Evolutionary conservation across 768 basidiomycete species (phyloP).

Genomic region (Leccinum subgranulosum): DNA sequence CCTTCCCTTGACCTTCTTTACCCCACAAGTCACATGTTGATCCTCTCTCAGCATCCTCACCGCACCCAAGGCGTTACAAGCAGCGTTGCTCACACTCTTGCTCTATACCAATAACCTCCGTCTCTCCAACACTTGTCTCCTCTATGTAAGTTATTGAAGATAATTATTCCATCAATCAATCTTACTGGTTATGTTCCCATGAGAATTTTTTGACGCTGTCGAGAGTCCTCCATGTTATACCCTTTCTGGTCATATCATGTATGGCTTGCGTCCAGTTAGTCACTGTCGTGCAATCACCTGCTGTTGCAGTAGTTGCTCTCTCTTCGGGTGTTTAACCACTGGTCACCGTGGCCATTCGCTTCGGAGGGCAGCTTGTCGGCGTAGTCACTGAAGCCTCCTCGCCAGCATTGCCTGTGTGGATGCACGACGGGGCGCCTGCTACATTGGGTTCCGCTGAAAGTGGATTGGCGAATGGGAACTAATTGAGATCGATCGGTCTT

Average conservation of each 20-base stretch:
- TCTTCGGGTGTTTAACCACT: constrained; percentile 12
- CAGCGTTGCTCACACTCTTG: constrained; percentile 13
- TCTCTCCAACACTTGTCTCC: background rate
- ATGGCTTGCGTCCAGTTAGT: constrained; percentile 10
- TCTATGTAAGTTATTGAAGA: constrained; percentile 3
- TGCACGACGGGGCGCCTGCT: background rate
- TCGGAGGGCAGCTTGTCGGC: background rate
- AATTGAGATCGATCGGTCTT: background rate
- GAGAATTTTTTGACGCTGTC: constrained; percentile 7
- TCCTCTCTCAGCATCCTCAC: constrained; percentile 6
- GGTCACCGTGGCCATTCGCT: background rate
- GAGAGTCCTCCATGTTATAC: constrained; percentile 17
- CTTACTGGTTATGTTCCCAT: background rate
- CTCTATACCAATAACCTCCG: constrained; percentile 20
- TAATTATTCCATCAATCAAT: background rate
- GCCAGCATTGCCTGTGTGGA: background rate
- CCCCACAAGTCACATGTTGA: background rate
- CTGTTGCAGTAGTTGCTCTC: constrained; percentile 5
- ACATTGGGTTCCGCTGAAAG: background rate
- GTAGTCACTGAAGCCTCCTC: background rate
- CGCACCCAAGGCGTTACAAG: constrained; percentile 5
- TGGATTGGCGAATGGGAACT: background rate
- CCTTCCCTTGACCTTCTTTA: background rate
- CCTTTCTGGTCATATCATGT: constrained; percentile 11
- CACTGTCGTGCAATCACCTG: constrained; percentile 6